These are phyloP conservation scores for Jamesozyma gamospora DNA, from an alignment of 805 yeast species.

Conservation along the genomic window DNA sequence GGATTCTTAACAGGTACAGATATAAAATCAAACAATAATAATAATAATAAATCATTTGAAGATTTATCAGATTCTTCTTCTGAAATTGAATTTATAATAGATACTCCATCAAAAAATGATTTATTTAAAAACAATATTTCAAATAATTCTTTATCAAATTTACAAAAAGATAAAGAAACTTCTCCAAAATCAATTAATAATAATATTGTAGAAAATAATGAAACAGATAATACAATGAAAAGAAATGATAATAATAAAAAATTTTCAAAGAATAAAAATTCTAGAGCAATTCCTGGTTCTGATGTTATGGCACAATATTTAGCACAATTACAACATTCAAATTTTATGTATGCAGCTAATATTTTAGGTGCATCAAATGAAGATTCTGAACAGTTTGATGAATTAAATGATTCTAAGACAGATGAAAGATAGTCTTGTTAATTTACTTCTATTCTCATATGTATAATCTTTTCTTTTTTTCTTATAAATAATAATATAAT, in stretches of 20 bases:
- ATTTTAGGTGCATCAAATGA: conserved; percentile 44
- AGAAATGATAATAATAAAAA: conserved; percentile 3
- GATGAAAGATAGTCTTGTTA: neutral
- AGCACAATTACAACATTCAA: conserved; percentile 61
- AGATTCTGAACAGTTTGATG: conserved; percentile 16
- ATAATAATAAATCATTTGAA: neutral
- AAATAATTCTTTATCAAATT: no score
- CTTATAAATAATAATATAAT: no score
- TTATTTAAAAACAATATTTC: no score
- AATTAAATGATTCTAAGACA: conserved; percentile 1
- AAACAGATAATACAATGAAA: neutral
- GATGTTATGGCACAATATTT: conserved; percentile 72
- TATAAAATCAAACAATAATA: neutral
- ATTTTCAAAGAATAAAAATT: conserved; percentile 1
- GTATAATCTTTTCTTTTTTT: no score
- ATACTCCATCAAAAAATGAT: conserved; percentile 6
- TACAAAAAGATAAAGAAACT: no score
- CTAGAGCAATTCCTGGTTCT: conserved; percentile 41
- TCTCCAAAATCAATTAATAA: neutral
- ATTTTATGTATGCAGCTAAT: conserved; percentile 41
- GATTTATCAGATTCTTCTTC: conserved; percentile 4
- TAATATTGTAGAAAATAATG: neutral
- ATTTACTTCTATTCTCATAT: no score
- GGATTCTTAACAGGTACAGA: neutral
- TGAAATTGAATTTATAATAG: conserved; percentile 15